These are phyloP conservation scores for Podaxis sp. DNA, from an alignment of 768 basidiomycete genomes.

Conservation along the genomic window DNA sequence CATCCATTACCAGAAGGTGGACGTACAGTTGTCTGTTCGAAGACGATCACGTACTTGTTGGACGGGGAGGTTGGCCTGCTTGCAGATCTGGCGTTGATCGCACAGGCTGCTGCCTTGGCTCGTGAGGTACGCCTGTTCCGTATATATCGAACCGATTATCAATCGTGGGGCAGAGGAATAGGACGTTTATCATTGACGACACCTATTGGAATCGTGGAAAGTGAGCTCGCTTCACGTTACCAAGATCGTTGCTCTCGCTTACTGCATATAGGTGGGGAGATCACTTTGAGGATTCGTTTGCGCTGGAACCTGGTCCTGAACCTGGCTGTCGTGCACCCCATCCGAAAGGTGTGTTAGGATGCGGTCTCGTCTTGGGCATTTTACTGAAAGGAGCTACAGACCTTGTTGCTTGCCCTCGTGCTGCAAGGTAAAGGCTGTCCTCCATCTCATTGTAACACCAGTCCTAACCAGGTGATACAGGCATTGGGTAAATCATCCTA, in stretches of 20 bases:
- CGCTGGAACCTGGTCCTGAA: constrained; percentile 57
- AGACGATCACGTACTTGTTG: constrained; percentile 68
- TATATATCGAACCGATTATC: neutral
- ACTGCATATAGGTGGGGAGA: constrained; percentile 51
- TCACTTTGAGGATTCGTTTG: constrained; percentile 53
- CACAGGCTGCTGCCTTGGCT: constrained; percentile 63
- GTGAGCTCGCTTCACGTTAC: constrained; percentile 30
- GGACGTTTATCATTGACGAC: constrained; percentile 68
- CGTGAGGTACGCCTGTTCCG: constrained; percentile 43
- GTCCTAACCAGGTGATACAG: constrained; percentile 26
- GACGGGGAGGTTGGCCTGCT: constrained; percentile 63
- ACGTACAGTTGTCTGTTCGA: constrained; percentile 38
- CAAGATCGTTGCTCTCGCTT: neutral
- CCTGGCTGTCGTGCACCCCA: constrained; percentile 60
- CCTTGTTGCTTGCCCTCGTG: constrained; percentile 67
- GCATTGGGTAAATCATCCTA: constrained; percentile 50
- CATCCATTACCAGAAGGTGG: constrained; percentile 14
- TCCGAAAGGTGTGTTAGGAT: constrained; percentile 44
- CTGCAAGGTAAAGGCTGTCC: constrained; percentile 45
- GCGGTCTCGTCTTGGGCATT: neutral
- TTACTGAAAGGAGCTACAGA: constrained; percentile 32
- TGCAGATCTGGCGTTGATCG: constrained; percentile 62
- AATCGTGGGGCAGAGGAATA: constrained; percentile 38
- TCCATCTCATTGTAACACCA: neutral
- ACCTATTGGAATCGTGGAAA: constrained; percentile 72